Conservation (phyloP, 345 rosid species). For the Lepidium didymum region DNA sequence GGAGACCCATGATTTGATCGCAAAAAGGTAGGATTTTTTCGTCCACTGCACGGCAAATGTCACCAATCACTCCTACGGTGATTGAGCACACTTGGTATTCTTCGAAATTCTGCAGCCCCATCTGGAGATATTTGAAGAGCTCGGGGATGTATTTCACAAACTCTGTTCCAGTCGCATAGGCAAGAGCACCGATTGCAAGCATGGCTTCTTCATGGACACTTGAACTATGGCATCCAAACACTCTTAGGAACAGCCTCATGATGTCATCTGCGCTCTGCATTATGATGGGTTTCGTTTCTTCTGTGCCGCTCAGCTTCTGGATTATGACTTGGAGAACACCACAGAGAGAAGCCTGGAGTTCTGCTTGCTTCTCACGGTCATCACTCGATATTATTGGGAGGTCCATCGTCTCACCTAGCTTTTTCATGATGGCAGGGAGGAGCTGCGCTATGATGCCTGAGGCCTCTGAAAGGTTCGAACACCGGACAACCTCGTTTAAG, state of each 20-base stretch:
- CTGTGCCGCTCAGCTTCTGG: constrained; percentile 68
- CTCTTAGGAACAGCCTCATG: constrained; percentile 75
- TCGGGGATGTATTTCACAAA: constrained; percentile 76
- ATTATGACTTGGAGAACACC: constrained; percentile 93
- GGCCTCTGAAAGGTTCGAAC: constrained; percentile 61
- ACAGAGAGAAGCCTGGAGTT: constrained; percentile 83
- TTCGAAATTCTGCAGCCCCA: constrained; percentile 86
- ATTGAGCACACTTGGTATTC: constrained; percentile 92
- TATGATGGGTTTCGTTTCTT: constrained; percentile 53
- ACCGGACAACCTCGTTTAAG: constrained; percentile 85
- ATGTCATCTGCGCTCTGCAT: constrained; percentile 74
- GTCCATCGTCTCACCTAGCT: constrained; percentile 64
- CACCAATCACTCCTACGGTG: constrained; percentile 88
- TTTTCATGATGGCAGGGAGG: constrained; percentile 69
- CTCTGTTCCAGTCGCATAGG: constrained; percentile 78
- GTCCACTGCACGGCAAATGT: constrained; percentile 83
- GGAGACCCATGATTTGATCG: constrained; percentile 78
- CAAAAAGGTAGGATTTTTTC: constrained; percentile 68
- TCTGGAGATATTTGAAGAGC: constrained; percentile 71
- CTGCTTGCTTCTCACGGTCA: constrained; percentile 89
- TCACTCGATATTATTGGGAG: constrained; percentile 65
- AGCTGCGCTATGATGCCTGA: constrained; percentile 60
- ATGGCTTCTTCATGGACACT: constrained; percentile 98
- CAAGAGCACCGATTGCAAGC: constrained; percentile 97
- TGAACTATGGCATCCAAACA: constrained; percentile 83